These are phyloP conservation scores for Zymoseptoria pseudotritici DNA, from an alignment of 2,329 filamentous ascomycete genomes.

Conservation along the genomic window DNA sequence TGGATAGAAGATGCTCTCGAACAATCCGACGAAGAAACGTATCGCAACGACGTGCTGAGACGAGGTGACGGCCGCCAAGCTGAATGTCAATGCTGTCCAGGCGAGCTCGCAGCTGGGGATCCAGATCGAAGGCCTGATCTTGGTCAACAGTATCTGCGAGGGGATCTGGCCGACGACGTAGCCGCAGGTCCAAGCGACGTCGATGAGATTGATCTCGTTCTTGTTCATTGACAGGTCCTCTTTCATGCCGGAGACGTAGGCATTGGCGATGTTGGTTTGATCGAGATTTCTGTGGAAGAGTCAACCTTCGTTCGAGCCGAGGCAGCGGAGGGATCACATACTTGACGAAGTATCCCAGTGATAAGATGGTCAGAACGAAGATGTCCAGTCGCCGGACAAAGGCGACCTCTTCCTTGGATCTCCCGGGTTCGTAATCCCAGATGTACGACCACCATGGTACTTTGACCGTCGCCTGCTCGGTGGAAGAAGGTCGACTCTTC, in stretches of 20 bases:
- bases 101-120: constrained; percentile 43
- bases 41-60: constrained; percentile 41
- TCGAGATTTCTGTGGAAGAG: not conserved
- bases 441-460: constrained; percentile 32
- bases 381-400: constrained; percentile 33
- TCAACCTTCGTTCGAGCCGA: not conserved
- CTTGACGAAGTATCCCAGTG: constrained; percentile 46
- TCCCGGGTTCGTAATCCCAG: constrained; percentile 45
- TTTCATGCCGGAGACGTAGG: constrained; percentile 45
- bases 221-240: constrained; percentile 46
- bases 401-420: constrained; percentile 15
- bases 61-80: constrained; percentile 34
- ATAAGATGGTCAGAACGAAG: constrained; percentile 43
- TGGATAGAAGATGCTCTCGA: constrained; percentile 46
- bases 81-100: constrained; percentile 45
- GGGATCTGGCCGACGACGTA: constrained; percentile 34
- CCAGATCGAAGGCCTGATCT: constrained; percentile 42
- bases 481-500: not conserved
- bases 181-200: constrained; percentile 52
- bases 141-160: constrained; percentile 40
- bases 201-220: constrained; percentile 51
- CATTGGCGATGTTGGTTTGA: constrained; percentile 32
- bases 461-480: constrained; percentile 1
- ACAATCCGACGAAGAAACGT: constrained; percentile 45
- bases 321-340: constrained; percentile 31